Percentiles rank a stretch among this genome's conserved stretches.
Evolutionary conservation across 2,329 filamentous ascomycete genomes (phyloP).

Genomic region (Canariomyces notabilis): DNA sequence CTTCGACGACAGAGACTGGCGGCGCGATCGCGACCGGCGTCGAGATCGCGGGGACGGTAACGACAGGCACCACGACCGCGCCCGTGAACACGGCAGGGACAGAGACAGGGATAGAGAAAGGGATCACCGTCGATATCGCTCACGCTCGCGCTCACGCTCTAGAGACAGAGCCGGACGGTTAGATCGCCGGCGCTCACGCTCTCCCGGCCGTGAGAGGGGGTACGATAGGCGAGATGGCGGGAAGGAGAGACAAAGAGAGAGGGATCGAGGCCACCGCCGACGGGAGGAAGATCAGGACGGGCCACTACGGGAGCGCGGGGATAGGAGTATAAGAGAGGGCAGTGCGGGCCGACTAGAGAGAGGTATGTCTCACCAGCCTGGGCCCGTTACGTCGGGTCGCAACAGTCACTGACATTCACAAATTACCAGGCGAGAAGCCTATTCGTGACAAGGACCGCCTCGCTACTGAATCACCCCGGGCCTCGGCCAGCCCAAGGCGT

Average conservation of each 20-base stretch:
- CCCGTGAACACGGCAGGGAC: constrained; percentile 20
- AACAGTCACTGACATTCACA: not conserved
- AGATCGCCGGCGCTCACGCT: constrained; percentile 18
- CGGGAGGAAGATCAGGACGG: constrained; percentile 4
- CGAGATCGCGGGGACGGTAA: constrained; percentile 9
- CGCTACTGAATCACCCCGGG: constrained; percentile 13
- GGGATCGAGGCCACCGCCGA: constrained; percentile 2
- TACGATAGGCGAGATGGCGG: constrained; percentile 12
- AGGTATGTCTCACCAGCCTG: not conserved
- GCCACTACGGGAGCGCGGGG: constrained; percentile 8
- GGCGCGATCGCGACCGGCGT: constrained; percentile 13
- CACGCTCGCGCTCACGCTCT: constrained; percentile 15
- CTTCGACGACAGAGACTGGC: constrained; percentile 16
- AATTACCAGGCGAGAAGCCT: constrained; percentile 1
- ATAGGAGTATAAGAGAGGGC: constrained; percentile 12
- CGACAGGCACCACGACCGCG: constrained; percentile 16
- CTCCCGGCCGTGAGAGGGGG: constrained; percentile 7
- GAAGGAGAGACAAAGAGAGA: constrained; percentile 2
- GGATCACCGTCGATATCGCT: constrained; percentile 18
- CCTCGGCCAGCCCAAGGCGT: constrained; percentile 18
- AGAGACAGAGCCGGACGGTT: constrained; percentile 1
- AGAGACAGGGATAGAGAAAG: constrained; percentile 27
- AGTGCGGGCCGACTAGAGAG: not conserved
- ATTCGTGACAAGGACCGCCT: constrained; percentile 1
- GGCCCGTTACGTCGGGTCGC: not conserved